Evolutionary conservation across 2,329 filamentous ascomycete genomes (phyloP), one percentile per base, ranked within the genome.

Genomic region (Leptosphaerulina australis): DNA sequence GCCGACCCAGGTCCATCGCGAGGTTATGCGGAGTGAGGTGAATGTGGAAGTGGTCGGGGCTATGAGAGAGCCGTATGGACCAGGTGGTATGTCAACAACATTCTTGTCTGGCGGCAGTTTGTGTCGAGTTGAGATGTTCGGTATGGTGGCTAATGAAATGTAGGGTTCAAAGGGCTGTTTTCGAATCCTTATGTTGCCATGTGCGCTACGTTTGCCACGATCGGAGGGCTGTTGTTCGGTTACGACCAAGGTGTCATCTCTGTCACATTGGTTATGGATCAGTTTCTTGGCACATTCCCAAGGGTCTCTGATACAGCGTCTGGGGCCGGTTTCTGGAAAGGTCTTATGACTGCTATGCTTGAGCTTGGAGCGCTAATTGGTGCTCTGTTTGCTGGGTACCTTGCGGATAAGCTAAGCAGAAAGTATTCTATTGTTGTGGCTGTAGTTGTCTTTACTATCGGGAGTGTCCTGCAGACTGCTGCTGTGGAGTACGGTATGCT

Each of bases 301-400:
- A 70, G 72, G 11, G 74, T 80, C 3, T 71, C 74, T 0, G 68
- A 72, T 14, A 66, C 64, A 5, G 70, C 74, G 8, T 62, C 73
- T 6, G 77, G 77, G 2, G 71, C 74, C 2, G 76, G 76, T 4
- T 76, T 76, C 57, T 74, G 69, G 67, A 76, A 76, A 51, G 75
- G 75, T 12, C 55, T 76, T 5, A 66, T 82, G 70, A 82, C 80
- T 7, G 80, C 80, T 3, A 82, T 82, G 79, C 77, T 83, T 39
- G 78, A 82, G 52, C 58, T 82, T 15, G 79, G 80, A n/a, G 80
- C 79, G 7, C 65, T 81, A 40, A 59, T 73, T 18, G 69, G 71
- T 44, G 66, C 70, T 4, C 50, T 73, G n/a, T 67, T 68, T 30
- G 63, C 68, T 11, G 69, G 69, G 1, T 82, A 75, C 69, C 72